Evolutionary conservation across 1,284 basidiomycete genomes (phyloP), one percentile per base, ranked within the genome.

Genomic region (Naganishia liquefaciens): DNA sequence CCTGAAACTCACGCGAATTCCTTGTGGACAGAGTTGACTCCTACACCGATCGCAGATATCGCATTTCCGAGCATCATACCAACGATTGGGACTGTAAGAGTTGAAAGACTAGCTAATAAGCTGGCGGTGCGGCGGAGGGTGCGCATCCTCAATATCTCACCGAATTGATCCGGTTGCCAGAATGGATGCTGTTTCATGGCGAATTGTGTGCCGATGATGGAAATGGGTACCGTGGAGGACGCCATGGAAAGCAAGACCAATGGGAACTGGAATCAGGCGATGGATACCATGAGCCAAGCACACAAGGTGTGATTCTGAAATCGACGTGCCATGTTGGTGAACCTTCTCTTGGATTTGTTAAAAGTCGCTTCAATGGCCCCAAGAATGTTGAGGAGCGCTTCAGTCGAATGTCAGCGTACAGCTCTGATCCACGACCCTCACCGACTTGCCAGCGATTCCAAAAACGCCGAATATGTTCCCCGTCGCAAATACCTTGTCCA

Each of bases 21-120:
- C 28, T 71, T 74, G n/a, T 71, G 69, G 13, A 78, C 73, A 5
- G 68, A 86, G 62, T 84, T 85, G 4, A 87, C 80, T 0, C 86
- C 83, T 0, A 92, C 83, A 2, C 89, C 85, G 25, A 91, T 84
- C 0, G 86, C 85, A 0, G 87, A 87, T 64, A 92, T 88, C 0
- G 89, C 87, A 66, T 84, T 85, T 4, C 90, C 90, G 57, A 90
- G 88, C 2, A 92, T 81, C 91, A 93, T 92, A n/a, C 91, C 90
- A 10, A 91, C 82, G 55, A 91, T 84, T 10, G 90, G 90, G 64
- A 92, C 90, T 91, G 64, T 9, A 42, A 2, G 28, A 39, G 27
- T 54, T 33, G 47, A 4, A 21, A 25, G 33, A 37, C 33, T 13
- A 37, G 33, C 33, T 37, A 37, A 37, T n/a, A n/a, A n/a, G n/a